Percentiles rank a stretch among this genome's conserved stretches.
Evolutionary conservation across 1,284 basidiomycete species (phyloP).

Genomic region (Ceratobasidium sp.): DNA sequence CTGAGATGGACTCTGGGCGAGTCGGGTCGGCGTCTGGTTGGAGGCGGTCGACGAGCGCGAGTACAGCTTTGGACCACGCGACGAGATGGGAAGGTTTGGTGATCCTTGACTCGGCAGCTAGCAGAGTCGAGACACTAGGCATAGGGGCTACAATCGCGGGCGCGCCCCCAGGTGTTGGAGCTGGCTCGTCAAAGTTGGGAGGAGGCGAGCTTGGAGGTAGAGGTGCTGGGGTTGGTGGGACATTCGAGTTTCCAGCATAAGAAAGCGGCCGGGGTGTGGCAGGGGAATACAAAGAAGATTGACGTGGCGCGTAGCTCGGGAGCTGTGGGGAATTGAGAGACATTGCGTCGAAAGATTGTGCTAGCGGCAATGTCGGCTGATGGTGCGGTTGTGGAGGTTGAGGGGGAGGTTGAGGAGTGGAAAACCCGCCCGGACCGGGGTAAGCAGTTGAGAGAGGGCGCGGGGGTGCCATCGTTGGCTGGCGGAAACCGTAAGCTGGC

Average conservation of each 20-base stretch:
- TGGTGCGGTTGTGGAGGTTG: constrained; percentile 27
- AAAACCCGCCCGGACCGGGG: constrained; percentile 22
- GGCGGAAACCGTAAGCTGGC: constrained; percentile 11
- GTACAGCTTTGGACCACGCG: constrained; percentile 80
- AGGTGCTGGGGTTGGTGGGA: not conserved
- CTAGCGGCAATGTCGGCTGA: constrained; percentile 17
- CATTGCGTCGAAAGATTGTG: constrained; percentile 30
- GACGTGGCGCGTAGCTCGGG: constrained; percentile 12
- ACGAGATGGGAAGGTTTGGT: constrained; percentile 70
- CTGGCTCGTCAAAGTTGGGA: constrained; percentile 33
- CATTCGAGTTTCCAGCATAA: not conserved
- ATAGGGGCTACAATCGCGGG: constrained; percentile 56
- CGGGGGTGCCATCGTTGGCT: constrained; percentile 9
- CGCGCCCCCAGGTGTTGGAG: not conserved
- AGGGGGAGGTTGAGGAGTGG: not conserved
- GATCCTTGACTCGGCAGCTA: constrained; percentile 61
- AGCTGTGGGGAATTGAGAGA: not conserved
- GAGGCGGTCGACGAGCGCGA: constrained; percentile 78
- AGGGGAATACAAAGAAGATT: constrained; percentile 24
- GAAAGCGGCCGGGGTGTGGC: constrained; percentile 19
- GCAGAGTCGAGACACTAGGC: constrained; percentile 66
- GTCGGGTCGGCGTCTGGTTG: constrained; percentile 53
- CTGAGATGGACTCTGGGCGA: constrained; percentile 67
- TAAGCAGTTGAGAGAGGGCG: constrained; percentile 13
- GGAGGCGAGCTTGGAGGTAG: constrained; percentile 14